Base-by-base conservation (phyloP, 495 filamentous ascomycete genomes). In the Talaromyces wortmannii region DNA sequence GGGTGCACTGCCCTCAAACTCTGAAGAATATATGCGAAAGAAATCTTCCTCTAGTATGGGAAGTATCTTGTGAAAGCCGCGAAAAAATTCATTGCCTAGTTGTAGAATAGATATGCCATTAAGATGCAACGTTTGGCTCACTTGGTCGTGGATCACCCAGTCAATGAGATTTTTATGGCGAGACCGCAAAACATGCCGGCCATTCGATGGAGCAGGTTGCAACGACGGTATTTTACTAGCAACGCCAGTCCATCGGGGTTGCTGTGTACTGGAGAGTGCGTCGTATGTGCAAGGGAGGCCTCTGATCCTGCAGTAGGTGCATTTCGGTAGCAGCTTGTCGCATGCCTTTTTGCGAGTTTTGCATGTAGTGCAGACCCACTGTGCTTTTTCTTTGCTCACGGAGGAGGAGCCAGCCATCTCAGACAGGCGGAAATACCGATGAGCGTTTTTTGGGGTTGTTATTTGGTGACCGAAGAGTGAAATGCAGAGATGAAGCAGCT, bases 331-430 rank as follows among this genome's bases (percentile, higher is more conserved):
- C 10, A 18, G 15, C 6, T 50, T 50, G 48, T 50, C 48, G 30
- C 48, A 50, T 0, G 48, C 48, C 48, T 50, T 50, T 40, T 50
- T 50, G 30, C 48, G 48, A n/a, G 48, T 32, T 32, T 50, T 50
- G 48, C 48, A 50, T 5, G 48, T 50, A 15, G 30, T 30, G 23
- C 48, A 50, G 7, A 50, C 48, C 18, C 48, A n/a, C 18, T 13
- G 23, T 7, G 18, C 29, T 50, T 50, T 18, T 13, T n/a, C 48
- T n/a, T 31, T 10, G 2, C 32, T 10, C 7, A 18, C 17, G 44
- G 17, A 8, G 3, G 7, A 23, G 2, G 6, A 23, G 10, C 7
- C 15, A 15, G 36, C 36, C 2, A 40, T 5, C 8, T 10, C 36
- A 5, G 23, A 23, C 2, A 23, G 23, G 4, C 23, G 23, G 23